Evolutionary conservation across 1,139 yeast genomes (phyloP).

Genomic region (Protomyces pachydermus): DNA sequence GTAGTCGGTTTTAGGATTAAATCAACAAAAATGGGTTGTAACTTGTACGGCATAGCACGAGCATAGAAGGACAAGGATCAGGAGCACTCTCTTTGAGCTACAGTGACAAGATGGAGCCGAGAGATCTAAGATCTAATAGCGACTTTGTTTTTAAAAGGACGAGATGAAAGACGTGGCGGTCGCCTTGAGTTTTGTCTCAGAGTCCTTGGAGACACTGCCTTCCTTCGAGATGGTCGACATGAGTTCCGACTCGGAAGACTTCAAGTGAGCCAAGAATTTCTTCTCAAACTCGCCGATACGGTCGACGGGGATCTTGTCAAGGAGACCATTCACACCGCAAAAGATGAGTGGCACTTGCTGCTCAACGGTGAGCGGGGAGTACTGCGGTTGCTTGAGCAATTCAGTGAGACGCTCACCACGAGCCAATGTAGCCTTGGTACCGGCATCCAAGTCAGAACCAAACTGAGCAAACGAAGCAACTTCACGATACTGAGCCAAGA

Average conservation of each 20-base stretch:
- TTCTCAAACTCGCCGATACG: slow-evolving; percentile 89
- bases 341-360: slow-evolving; percentile 97
- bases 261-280: slow-evolving; percentile 84
- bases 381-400: slow-evolving; percentile 96
- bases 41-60: too few species aligned
- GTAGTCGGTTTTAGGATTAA: background rate
- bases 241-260: slow-evolving; percentile 82
- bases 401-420: slow-evolving; percentile 99
- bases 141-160: slow-evolving; percentile 19
- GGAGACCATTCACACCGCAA: slow-evolving; percentile 99
- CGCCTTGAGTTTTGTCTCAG: slow-evolving; percentile 78
- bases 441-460: slow-evolving; percentile 99
- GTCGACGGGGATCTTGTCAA: slow-evolving; percentile 78
- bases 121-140: too few species aligned
- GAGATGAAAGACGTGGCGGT: slow-evolving; percentile 81
- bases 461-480: slow-evolving; percentile 99
- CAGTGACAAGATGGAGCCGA: background rate
- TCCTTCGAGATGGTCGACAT: slow-evolving; percentile 75
- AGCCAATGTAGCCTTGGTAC: slow-evolving; percentile 96
- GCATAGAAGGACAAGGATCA: background rate
- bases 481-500: slow-evolving; percentile 99
- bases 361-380: slow-evolving; percentile 94
- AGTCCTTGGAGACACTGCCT: slow-evolving; percentile 89
- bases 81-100: background rate
- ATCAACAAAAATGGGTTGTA: background rate